A percentile compares a stretch with the other conserved stretches of the same genome.
These are phyloP conservation scores for Hyphopichia wangnamkhiaoensis DNA, from an alignment of 1,139 yeast genomes.

Conservation along the genomic window DNA sequence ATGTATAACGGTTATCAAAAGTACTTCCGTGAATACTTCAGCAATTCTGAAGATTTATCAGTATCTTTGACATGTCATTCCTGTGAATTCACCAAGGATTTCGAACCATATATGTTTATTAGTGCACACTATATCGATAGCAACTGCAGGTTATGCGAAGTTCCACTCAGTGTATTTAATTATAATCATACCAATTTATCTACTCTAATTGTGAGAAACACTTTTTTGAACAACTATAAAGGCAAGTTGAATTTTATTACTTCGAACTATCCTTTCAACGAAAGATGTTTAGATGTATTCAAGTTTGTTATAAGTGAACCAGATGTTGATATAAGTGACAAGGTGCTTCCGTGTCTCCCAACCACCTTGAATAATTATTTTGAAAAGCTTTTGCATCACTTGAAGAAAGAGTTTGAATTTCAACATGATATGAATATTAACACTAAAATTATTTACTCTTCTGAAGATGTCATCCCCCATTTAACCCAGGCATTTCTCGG, in stretches of 20 bases:
- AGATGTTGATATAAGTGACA: slow-evolving; percentile 10
- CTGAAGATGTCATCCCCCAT: slow-evolving; percentile 4
- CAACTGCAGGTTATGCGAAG: slow-evolving; percentile 16
- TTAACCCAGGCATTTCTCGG: slow-evolving; percentile 11
- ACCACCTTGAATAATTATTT: slow-evolving; percentile 13
- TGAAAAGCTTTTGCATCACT: slow-evolving; percentile 12
- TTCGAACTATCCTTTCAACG: slow-evolving; percentile 20
- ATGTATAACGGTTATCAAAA: slow-evolving; percentile 19
- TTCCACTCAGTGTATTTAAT: slow-evolving; percentile 23
- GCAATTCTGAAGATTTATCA: slow-evolving; percentile 10
- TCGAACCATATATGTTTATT: slow-evolving; percentile 18
- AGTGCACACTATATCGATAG: slow-evolving; percentile 20
- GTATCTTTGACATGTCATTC: slow-evolving; percentile 23
- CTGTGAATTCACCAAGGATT: slow-evolving; percentile 15
- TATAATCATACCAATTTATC: slow-evolving; percentile 11
- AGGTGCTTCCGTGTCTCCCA: slow-evolving; percentile 21
- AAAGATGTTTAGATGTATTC: slow-evolving; percentile 16
- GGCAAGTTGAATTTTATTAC: slow-evolving; percentile 17
- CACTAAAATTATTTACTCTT: background rate
- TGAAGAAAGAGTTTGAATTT: slow-evolving; percentile 7
- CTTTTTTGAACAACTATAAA: slow-evolving; percentile 12
- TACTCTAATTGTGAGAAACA: slow-evolving; percentile 12
- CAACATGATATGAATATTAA: slow-evolving; percentile 1
- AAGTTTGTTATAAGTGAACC: slow-evolving; percentile 14
- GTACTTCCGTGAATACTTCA: slow-evolving; percentile 20